Conservation (phyloP, 78 protist species). For the Dictyostelium purpureum region DNA sequence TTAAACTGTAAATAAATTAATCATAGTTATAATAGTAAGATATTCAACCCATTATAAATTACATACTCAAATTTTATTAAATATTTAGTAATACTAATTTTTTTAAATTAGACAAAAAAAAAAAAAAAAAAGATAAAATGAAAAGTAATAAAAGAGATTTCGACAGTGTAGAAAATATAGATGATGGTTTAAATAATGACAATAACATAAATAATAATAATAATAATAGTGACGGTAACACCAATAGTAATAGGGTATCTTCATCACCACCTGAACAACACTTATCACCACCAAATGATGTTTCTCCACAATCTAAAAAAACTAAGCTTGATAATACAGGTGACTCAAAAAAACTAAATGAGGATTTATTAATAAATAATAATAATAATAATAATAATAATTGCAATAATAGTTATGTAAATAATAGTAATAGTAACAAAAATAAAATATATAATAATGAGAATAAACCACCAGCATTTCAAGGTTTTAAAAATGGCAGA, state of each 20-base stretch:
- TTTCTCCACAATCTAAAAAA: neutral
- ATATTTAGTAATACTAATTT: no score
- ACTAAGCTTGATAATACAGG: neutral
- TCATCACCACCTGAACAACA: neutral
- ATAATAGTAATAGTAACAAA: no score
- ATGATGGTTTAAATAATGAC: neutral
- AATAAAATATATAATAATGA: no score
- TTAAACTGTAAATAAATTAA: no score
- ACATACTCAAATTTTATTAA: no score
- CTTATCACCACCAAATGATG: no score
- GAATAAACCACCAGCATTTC: neutral
- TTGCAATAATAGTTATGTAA: no score
- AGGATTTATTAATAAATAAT: no score
- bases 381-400: no score
- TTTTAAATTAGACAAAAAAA: neutral
- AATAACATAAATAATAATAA: neutral
- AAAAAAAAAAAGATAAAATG: neutral
- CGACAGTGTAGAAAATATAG: neutral
- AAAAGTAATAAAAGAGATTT: constrained; percentile 11
- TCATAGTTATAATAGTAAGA: no score
- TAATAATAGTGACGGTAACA: neutral
- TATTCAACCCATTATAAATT: no score
- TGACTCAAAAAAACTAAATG: no score
- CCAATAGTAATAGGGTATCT: neutral
- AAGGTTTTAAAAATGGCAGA: neutral